Evolutionary conservation across 2,329 filamentous ascomycete genomes (phyloP), one percentile per base, ranked within the genome.

Genomic region (Trichoderma sp.): DNA sequence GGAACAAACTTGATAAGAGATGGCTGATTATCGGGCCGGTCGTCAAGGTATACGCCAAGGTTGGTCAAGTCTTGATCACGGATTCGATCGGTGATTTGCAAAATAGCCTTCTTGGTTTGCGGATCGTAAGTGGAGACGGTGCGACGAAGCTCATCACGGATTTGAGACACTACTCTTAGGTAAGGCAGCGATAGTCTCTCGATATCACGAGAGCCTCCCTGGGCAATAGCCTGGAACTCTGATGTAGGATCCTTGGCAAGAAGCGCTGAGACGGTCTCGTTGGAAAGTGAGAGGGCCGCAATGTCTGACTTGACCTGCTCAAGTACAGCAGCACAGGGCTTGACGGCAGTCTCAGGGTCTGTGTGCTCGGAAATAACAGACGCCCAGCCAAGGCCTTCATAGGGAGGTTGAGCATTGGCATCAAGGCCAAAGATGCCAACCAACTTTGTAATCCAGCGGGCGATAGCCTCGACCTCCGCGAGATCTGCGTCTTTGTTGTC

Each of bases 401-500:
- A 88, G 0, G 86, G 86, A 0, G 83, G 75, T 7, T 74, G 77
- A n/a, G 86, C 86, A 72, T 86, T 85, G 3, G 87, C 83, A 76
- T 94, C 91, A 0, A 97, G 86, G 52, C 95, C 95, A 71, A 97
- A 92, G 71, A 95, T 92, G 70, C 91, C 91, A 19, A 96, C 89
- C 70, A 97, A 91, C 69, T 89, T 89, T 1, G 94, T 97, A 56
- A 97, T 84, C 90, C 92, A 97, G 64, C 87, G 85, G 7, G 91
- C 93, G 67, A 92, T 82, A 1, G 82, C 79, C 73, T 87, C 85
- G 4, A 89, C 77, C 16, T 82, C 82, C 11, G 76, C 73, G 19
- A 87, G 77, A 71, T 87, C 83, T 40, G 80, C 73, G 6, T 81
- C 79, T 70, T 83, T 83, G 72, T 84, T 81, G 16, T 82, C 80